Evolutionary conservation across 1,139 yeast genomes (phyloP).

Genomic region (Nakaseomyces uthaithaninus): DNA sequence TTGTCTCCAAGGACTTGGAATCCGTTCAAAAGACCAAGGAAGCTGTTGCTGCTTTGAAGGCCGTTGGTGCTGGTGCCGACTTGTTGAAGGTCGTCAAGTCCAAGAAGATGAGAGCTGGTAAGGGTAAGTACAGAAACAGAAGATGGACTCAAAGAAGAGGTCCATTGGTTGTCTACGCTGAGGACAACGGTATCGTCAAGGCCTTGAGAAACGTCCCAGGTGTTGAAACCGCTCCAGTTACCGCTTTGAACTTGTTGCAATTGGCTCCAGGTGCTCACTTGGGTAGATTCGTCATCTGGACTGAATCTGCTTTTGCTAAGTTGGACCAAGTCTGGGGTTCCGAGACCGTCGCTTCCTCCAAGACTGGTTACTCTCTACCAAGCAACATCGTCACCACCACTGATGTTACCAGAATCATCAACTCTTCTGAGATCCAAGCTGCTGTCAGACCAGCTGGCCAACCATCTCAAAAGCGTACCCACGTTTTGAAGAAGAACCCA

Average conservation of each 20-base stretch:
- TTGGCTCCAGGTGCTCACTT: constrained; percentile 99
- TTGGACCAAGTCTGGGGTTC: constrained; percentile 98
- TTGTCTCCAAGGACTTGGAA: constrained; percentile 90
- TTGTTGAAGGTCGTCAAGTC: constrained; percentile 97
- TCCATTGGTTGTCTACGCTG: constrained; percentile 96
- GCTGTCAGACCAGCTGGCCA: constrained; percentile 96
- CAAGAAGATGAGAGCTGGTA: constrained; percentile 99
- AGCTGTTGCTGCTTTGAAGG: constrained; percentile 96
- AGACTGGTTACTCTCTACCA: constrained; percentile 90
- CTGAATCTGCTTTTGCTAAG: constrained; percentile 95
- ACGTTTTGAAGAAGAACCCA: constrained; percentile 99
- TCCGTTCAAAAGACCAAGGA: constrained; percentile 94
- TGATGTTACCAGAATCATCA: constrained; percentile 94
- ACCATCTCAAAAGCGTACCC: constrained; percentile 85
- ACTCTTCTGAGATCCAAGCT: constrained; percentile 98
- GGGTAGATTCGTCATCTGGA: constrained; percentile 99
- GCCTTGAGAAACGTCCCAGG: constrained; percentile 99
- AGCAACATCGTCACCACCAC: constrained; percentile 88
- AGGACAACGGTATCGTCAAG: constrained; percentile 96
- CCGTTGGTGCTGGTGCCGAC: constrained; percentile 98
- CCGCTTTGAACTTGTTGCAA: constrained; percentile 92
- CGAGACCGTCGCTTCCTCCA: constrained; percentile 74
- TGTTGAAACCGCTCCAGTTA: constrained; percentile 94
- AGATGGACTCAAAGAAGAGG: constrained; percentile 99
- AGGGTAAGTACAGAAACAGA: constrained; percentile 99